A percentile compares a stretch with the other conserved stretches of the same genome.
Conservation (phyloP, 2,329 filamentous ascomycete genomes). For the Torrubiellomyces zombiae region DNA sequence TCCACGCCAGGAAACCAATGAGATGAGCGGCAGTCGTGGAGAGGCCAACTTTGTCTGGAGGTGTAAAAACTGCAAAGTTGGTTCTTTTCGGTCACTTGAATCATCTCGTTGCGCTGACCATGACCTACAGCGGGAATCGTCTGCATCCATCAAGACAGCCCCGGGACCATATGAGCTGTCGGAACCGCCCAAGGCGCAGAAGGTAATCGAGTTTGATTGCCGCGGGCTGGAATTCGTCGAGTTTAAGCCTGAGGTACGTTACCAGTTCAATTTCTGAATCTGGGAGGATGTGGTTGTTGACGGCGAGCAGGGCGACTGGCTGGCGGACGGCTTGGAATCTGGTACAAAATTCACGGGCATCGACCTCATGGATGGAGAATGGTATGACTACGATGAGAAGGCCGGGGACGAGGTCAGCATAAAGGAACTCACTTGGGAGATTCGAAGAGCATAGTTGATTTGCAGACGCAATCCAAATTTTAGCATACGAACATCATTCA, state of each 20-base stretch:
- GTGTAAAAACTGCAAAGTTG: constrained; percentile 93
- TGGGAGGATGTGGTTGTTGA: neutral
- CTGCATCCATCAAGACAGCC: constrained; percentile 63
- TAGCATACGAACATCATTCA: too few relatives aligned
- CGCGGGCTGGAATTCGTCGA: constrained; percentile 82
- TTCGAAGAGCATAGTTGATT: constrained; percentile 45
- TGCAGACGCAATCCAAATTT: too few relatives aligned
- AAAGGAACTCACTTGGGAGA: constrained; percentile 75
- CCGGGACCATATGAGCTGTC: constrained; percentile 55
- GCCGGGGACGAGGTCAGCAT: constrained; percentile 81
- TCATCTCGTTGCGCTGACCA: too few relatives aligned
- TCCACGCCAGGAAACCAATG: constrained; percentile 56
- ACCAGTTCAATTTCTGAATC: too few relatives aligned
- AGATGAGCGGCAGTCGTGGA: constrained; percentile 81
- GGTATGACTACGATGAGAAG: constrained; percentile 98
- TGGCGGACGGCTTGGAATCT: constrained; percentile 67
- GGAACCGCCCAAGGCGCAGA: constrained; percentile 58
- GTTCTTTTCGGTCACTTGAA: constrained; percentile 5
- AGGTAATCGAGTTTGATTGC: constrained; percentile 83
- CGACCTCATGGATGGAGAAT: constrained; percentile 78
- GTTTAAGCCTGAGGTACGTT: constrained; percentile 68
- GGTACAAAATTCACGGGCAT: constrained; percentile 66
- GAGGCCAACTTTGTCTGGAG: constrained; percentile 99
- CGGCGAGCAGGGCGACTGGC: constrained; percentile 60
- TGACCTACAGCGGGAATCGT: constrained; percentile 74